These are phyloP conservation scores for Cladophialophora yegresii DNA, from an alignment of 2,329 filamentous ascomycete species.

Conservation along the genomic window DNA sequence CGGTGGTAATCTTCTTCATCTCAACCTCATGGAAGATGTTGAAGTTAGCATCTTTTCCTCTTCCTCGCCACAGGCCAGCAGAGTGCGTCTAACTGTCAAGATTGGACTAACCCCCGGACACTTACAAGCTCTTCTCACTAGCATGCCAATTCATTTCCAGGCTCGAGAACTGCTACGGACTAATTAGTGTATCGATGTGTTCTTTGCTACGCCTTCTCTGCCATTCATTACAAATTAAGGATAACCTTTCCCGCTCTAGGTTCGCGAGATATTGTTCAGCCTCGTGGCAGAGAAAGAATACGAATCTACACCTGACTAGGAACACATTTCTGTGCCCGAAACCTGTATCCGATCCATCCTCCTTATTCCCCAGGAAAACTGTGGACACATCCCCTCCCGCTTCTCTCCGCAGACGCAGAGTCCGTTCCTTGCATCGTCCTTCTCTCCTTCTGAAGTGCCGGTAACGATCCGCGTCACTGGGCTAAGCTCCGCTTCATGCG, in stretches of 20 bases:
- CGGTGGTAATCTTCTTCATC: background rate
- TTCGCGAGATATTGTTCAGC: background rate
- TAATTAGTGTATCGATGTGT: no score
- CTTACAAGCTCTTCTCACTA: no score
- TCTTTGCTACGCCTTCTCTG: background rate
- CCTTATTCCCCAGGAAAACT: background rate
- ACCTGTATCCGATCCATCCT: background rate
- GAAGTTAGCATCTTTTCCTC: background rate
- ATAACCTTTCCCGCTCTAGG: background rate
- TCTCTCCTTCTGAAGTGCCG: conserved; percentile 3
- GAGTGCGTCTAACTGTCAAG: background rate
- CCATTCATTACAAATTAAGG: background rate
- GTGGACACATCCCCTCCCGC: background rate
- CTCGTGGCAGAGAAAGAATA: background rate
- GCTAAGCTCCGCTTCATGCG: background rate
- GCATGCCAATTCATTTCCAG: no score
- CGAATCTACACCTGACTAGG: background rate
- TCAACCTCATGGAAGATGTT: background rate
- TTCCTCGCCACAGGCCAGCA: background rate
- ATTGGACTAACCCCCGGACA: no score
- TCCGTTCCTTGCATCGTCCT: conserved; percentile 5
- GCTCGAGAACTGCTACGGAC: no score
- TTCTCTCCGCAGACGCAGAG: background rate
- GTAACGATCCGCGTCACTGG: background rate
- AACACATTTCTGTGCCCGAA: background rate